Evolutionary conservation across 345 rosid species (phyloP), one percentile per base, ranked within the genome.

Genomic region (Populus deltoides): DNA sequence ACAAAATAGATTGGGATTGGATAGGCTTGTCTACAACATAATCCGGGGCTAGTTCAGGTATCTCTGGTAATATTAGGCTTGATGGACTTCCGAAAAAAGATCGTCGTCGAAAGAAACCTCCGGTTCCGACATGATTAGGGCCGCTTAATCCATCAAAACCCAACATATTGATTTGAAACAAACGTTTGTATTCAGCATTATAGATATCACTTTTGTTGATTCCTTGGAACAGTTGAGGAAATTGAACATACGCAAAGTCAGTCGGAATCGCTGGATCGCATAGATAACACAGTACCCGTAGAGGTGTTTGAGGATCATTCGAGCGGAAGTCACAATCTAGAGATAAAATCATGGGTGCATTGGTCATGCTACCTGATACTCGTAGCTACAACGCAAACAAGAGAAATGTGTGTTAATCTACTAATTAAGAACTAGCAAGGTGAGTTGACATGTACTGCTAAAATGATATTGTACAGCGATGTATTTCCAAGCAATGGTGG

Each of bases 291-390:
- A 92, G 63, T 15, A 79, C 85, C n/a, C 89, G 89, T 7, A 61
- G 74, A 38, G 86, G 88, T 1, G 97, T 84, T 31, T 25, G 68
- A 0, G 97, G 93, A 74, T 93, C 89, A 77, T 92, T 95, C 1
- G 98, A 93, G 77, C 86, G 79, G 91, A 87, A 92, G 85, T 95
- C 99, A 72, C 99, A 92, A 20, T 95, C 99, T 49, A 90, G 76
- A 22, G 94, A 87, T 80, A 93, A 80, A 41, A 93, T 71, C 36
- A 95, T 65, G 1, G 94, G 92, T 16, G 92, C 88, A 76, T 95
- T 93, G 43, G 90, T 90, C 89, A 93, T 82, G 62, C 72, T 73
- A 1, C 87, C 86, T 8, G 99, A 95, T 8, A 93, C 98, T 7
- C 99, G 87, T 25, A 95, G 68, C 98, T 93, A 72, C 72, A 83